Conservation (phyloP, 306 rosid species). For the Fagus crenata region DNA sequence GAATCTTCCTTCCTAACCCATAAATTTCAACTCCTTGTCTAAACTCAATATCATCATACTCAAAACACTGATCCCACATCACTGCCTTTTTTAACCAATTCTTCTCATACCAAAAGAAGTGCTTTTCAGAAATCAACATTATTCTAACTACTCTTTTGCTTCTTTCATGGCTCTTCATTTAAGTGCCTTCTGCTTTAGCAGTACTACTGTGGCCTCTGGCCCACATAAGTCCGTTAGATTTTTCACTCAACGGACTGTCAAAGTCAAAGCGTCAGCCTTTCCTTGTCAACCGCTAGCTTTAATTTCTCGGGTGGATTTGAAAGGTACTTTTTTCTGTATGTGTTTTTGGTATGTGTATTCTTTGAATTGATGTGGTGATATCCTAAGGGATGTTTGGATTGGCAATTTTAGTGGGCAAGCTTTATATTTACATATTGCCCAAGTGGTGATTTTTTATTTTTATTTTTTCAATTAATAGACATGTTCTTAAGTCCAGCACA, state of each 20-base stretch:
- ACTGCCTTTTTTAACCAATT: background rate
- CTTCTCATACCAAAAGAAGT: background rate
- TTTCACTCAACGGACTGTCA: conserved; percentile 33
- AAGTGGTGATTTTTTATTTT: too few relatives aligned
- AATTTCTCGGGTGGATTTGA: conserved; percentile 33
- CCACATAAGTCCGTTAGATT: conserved; percentile 43
- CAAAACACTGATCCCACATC: background rate
- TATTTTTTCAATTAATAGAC: too few relatives aligned
- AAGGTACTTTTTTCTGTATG: conserved; percentile 33
- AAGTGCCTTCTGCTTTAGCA: conserved; percentile 45
- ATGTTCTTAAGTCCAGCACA: too few relatives aligned
- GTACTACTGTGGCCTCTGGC: conserved; percentile 18
- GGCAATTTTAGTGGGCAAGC: too few relatives aligned
- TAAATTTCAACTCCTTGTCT: conserved; percentile 10
- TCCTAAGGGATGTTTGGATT: too few relatives aligned
- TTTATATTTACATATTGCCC: too few relatives aligned
- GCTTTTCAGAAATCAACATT: background rate
- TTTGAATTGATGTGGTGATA: too few relatives aligned
- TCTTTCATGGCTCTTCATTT: conserved; percentile 71
- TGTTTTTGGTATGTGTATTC: too few relatives aligned
- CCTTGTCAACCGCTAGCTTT: conserved; percentile 37
- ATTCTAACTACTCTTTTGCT: conserved; percentile 4
- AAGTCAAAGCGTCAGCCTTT: conserved; percentile 45
- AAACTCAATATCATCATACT: background rate
- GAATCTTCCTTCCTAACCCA: conserved; percentile 12